Evolutionary conservation across 495 filamentous ascomycete species (phyloP).

Genomic region (Aspergillus ellipticus): DNA sequence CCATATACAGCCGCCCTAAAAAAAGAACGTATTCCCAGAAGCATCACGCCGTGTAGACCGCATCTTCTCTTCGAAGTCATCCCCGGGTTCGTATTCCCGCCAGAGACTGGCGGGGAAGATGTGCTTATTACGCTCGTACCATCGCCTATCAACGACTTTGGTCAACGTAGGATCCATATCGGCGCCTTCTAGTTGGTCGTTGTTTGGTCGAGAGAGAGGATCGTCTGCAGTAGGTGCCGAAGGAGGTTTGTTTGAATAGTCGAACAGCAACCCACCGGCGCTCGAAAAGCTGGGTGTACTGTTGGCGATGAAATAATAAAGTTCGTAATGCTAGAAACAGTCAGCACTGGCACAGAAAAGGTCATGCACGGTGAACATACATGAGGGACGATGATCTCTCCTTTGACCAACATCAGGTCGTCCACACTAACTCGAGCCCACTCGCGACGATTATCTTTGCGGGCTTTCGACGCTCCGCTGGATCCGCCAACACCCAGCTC

Average conservation of each 20-base stretch:
- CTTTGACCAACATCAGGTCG: slow-evolving; percentile 90
- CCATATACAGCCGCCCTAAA: too few species aligned
- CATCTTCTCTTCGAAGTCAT: slow-evolving; percentile 78
- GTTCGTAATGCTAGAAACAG: slow-evolving; percentile 76
- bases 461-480: slow-evolving; percentile 51
- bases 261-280: slow-evolving; percentile 58
- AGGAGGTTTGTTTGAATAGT: slow-evolving; percentile 64
- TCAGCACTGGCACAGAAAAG: slow-evolving; percentile 17
- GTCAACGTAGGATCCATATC: slow-evolving; percentile 79
- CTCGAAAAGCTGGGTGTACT: slow-evolving; percentile 65
- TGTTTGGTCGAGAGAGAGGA: slow-evolving; percentile 43
- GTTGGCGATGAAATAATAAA: slow-evolving; percentile 96
- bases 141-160: slow-evolving; percentile 92
- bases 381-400: slow-evolving; percentile 91
- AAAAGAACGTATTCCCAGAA: slow-evolving; percentile 92
- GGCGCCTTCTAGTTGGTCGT: slow-evolving; percentile 65
- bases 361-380: slow-evolving; percentile 48
- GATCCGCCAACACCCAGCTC: slow-evolving; percentile 67
- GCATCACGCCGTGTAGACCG: slow-evolving; percentile 63
- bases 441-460: slow-evolving; percentile 64
- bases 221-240: slow-evolving; percentile 32
- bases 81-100: slow-evolving; percentile 89
- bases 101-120: slow-evolving; percentile 95
- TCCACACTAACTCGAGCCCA: slow-evolving; percentile 96
- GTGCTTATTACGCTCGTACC: slow-evolving; percentile 97